A percentile compares a stretch with the other conserved stretches of the same genome.
Evolutionary conservation across 768 basidiomycete genomes (phyloP).

Genomic region (Suillus clintonianus): DNA sequence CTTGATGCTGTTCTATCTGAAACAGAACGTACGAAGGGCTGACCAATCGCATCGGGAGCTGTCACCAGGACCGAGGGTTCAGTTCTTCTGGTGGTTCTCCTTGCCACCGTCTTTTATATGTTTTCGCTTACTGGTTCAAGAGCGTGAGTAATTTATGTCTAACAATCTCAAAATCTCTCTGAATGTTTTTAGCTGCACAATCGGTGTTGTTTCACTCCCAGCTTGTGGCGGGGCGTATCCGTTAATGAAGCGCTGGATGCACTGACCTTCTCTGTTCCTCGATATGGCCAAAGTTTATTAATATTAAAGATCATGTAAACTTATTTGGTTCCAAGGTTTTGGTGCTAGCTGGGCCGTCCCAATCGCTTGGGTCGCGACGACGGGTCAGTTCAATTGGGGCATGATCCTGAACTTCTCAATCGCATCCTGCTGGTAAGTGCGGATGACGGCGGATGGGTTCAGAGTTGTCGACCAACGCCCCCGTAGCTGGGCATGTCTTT

Average conservation of each 20-base stretch:
- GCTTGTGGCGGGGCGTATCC: slow-evolving; percentile 13
- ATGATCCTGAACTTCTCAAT: neutral
- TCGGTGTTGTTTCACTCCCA: neutral
- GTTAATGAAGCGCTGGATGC: slow-evolving; percentile 27
- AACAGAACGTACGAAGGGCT: neutral
- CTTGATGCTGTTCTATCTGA: neutral
- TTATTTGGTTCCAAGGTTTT: neutral
- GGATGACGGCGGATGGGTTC: neutral
- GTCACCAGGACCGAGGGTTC: neutral
- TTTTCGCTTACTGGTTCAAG: neutral
- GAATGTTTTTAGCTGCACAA: neutral
- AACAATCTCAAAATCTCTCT: too few relatives aligned
- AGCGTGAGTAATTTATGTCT: neutral
- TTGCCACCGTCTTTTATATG: neutral
- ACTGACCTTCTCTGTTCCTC: slow-evolving; percentile 30
- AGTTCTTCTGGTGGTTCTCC: neutral
- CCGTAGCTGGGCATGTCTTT: neutral
- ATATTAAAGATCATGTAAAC: too few relatives aligned
- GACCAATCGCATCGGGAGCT: neutral
- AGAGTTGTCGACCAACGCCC: neutral
- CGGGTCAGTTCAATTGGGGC: neutral
- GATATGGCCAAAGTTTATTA: slow-evolving; percentile 10
- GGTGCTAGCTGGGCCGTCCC: neutral
- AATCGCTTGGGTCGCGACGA: neutral
- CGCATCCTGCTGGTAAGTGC: neutral